These are phyloP conservation scores for Mariannaea sp. DNA, from an alignment of 2,329 filamentous ascomycete genomes.

Conservation along the genomic window DNA sequence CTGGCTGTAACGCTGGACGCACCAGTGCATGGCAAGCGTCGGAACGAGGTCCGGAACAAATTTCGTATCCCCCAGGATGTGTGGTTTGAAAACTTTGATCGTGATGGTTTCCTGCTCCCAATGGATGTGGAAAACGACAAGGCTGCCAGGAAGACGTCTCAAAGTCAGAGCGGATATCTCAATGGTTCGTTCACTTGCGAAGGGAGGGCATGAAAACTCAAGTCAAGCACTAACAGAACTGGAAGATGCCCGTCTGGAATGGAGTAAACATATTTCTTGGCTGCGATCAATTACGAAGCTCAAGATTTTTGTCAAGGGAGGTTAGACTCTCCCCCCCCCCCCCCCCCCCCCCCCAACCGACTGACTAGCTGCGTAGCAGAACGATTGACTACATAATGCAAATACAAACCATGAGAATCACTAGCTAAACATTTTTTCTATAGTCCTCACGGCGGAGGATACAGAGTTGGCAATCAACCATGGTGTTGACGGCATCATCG, in stretches of 20 bases:
- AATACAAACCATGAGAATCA: too few species aligned
- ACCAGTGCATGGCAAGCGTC: conserved; percentile 13
- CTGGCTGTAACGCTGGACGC: conserved; percentile 15
- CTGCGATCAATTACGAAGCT: conserved; percentile 10
- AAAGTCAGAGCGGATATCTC: conserved; percentile 8
- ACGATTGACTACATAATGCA: too few species aligned
- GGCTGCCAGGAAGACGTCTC: background rate
- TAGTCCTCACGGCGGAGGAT: conserved; percentile 14
- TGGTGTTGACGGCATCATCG: conserved; percentile 16
- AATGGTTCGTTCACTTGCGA: background rate
- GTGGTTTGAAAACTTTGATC: conserved; percentile 19
- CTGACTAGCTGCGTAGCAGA: too few species aligned
- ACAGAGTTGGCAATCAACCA: conserved; percentile 10
- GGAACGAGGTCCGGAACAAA: conserved; percentile 17
- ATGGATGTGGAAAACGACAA: conserved; percentile 21
- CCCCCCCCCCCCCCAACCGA: too few species aligned
- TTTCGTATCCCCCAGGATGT: conserved; percentile 15
- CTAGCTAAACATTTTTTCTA: too few species aligned
- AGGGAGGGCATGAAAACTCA: too few species aligned
- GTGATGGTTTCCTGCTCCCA: conserved; percentile 17
- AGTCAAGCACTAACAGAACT: background rate
- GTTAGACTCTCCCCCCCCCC: background rate
- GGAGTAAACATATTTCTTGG: conserved; percentile 13
- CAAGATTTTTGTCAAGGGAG: conserved; percentile 19
- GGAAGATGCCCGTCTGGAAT: conserved; percentile 10